Evolutionary conservation across 345 rosid genomes (phyloP), one percentile per base, ranked within the genome.

Genomic region (Microthlaspi erraticum): DNA sequence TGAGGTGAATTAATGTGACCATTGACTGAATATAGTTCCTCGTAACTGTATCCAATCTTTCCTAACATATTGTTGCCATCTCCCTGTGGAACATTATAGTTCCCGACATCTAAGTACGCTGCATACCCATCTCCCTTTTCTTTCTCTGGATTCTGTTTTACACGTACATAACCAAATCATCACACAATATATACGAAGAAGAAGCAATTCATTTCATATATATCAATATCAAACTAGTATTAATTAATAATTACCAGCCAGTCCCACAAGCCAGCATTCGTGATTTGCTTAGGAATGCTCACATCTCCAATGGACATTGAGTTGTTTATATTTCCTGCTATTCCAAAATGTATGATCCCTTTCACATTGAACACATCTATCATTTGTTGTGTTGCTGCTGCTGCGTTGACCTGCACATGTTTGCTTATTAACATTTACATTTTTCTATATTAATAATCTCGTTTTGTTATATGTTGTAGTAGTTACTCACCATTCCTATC

Each of bases 291-390:
- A 10, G 87, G 84, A 55, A 86, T 77, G 55, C 65, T 62, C n/a
- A 86, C 88, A 74, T 86, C 91, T 66, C 91, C 91, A 18, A 77
- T 78, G 62, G 81, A 78, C 88, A 86, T 78, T 8, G 87, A 84
- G 52, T 72, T 73, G 66, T 86, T 83, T 36, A 48, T 39, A 42
- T 78, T 83, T 13, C 88, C 88, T 42, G 87, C 83, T 60, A 82
- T 83, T 6, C 83, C 87, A 20, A 84, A 86, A 70, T 84, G 88
- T n/a, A 86, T 76, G 0, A 84, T 76, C 1, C 87, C 86, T 32
- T 10, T 62, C 5, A 83, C 5, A 1, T 34, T 58, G 73, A 84
- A 84, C 54, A 72, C 9, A 52, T 87, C 87, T 43, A 80, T 8
- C 88, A 84, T 75, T 48, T 84, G 87, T 54, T 87, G 91, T 52